phyloP scores from a whole-genome alignment of 306 rosid species.

The Hippophae gyantsensis region DNA sequence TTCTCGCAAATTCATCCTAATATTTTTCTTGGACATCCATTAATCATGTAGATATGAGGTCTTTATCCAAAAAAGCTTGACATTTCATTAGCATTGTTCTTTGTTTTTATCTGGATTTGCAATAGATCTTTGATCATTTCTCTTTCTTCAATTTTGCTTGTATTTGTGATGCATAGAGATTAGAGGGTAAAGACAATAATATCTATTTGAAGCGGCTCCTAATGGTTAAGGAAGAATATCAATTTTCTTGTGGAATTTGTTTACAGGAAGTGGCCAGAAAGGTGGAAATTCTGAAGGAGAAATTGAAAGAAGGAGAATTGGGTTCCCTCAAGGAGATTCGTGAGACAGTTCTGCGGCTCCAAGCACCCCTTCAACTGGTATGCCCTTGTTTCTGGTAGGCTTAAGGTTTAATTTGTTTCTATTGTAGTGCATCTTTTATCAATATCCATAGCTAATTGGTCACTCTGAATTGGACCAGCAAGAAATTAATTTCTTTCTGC shows the following conservation, averaged over 20 bases:
- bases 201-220: not conserved
- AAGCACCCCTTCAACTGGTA: conserved; percentile 74
- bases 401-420: not conserved
- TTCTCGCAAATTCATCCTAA: conserved; percentile 4
- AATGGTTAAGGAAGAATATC: not conserved
- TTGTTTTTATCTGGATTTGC: not conserved
- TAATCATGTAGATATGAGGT: conserved; percentile 8
- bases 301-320: conserved; percentile 55
- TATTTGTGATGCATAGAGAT: not conserved
- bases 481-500: no score
- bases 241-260: not conserved
- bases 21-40: conserved; percentile 6
- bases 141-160: not conserved
- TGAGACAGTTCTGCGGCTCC: conserved; percentile 61
- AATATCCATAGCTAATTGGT: no score
- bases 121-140: no score
- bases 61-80: no score
- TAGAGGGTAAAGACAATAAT: not conserved
- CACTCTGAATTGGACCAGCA: no score
- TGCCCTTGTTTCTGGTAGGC: conserved; percentile 17
- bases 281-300: conserved; percentile 49
- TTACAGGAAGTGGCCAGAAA: conserved; percentile 62
- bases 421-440: no score
- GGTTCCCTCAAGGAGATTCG: conserved; percentile 70
- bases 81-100: not conserved